Base-by-base conservation (phyloP, 2,329 filamentous ascomycete species). In the Aspergillus oerlinghausenensis region DNA sequence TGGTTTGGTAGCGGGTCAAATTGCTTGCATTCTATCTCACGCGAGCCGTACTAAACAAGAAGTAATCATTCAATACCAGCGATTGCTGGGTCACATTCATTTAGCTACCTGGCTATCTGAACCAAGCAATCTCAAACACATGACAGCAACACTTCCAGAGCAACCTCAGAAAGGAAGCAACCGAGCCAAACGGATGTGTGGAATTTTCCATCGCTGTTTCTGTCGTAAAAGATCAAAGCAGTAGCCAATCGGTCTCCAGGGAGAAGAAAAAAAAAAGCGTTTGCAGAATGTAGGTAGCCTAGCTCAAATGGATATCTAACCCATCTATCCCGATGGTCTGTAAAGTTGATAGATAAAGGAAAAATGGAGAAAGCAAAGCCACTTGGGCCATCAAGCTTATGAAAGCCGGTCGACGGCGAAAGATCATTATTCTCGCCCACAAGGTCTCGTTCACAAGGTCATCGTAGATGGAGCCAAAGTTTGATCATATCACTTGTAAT, bases 401-500 rank as follows among this genome's bases (percentile, higher is more conserved):
- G 43, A 47, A 47, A 21, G 23, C 43, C 43, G 23, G 21, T 25
- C 43, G 23, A 23, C 43, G 23, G 23, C 19, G 23, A 14, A 47
- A 23, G 21, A 25, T 25, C 43, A 47, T 14, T 14, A 23, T 47
- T 26, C 43, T 23, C 43, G 21, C 25, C 32, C 21, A 23, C 10
- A 28, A 54, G 50, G 45, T 51, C 52, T 35, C 32, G 21, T 26
- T 14, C 21, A 23, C 21, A 28, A 55, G 50, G 49, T 51, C 52
- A 48, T 40, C 50, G 45, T 21, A 43, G 52, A 48, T 54, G 23
- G 48, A 28, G 19, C 45, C 51, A 52, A 50, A 57, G 49, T 25
- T 35, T 50, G 26, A 26, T 38, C 38, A 47, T 42, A 42, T 42
- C 54, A 45, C 21, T 58, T 25, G 32, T 56, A 38, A 54, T n/a